Evolutionary conservation across 129 eudicot species (phyloP), one percentile per base, ranked within the genome.

Genomic region (Deinandra increscens): DNA sequence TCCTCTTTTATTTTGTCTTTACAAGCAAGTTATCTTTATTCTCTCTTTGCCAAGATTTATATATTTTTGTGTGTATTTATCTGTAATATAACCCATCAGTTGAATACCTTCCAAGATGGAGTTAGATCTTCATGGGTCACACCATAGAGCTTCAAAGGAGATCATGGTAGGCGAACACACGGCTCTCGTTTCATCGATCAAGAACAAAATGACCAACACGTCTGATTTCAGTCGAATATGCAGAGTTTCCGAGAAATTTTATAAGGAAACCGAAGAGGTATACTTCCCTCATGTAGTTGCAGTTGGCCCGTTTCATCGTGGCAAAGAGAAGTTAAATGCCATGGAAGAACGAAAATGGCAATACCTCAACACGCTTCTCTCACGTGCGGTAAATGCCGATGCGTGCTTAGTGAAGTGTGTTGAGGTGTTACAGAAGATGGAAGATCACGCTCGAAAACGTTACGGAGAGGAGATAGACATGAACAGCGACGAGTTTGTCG

Each of bases 291-390:
- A 36, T 5, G 5, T 84, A 26, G 83, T 90, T 55, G 82, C 97
- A 1, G 84, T 90, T 18, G 95, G 97, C 58, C 97, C 97, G 23
- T 72, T 82, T 45, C 91, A 87, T 81, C 88, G 49, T 48, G 80
- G 70, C 7, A 19, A 78, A 36, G 68, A 72, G 33, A 46, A 19
- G 11, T 75, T 84, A 13, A 41, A 66, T 37, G 69, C 43, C 43
- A 74, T 70, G 80, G 87, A 90, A 59, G 85, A 74, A 6, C 74
- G 72, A 5, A 90, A 90, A 68, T 80, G 87, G 88, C 67, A 62
- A 9, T 87, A 86, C 69, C 78, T 89, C 56, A 82, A 75, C 82
- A 55, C 88, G 15, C 81, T 86, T 20, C 5, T 86, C 5, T 66
- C 68, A 7, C 84, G 90, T 78, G 68, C 76, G 3, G 61, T 68